A percentile compares a stretch with the other conserved stretches of the same genome.
Conservation (phyloP, 2,329 filamentous ascomycete genomes). For the Tolypocladium pustulatum region DNA sequence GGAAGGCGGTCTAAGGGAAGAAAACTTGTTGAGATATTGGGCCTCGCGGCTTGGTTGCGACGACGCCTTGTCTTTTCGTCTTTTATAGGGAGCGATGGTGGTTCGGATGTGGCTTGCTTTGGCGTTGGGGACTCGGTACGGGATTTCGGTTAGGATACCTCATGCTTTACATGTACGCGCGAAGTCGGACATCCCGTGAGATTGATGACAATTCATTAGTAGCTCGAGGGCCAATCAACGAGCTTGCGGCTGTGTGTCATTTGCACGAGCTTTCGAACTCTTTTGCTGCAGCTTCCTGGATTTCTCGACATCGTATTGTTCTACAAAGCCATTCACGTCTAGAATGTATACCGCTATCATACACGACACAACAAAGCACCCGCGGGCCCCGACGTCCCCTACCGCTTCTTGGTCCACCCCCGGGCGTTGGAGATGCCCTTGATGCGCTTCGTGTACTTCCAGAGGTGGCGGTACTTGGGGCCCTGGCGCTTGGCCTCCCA, state of each 20-base stretch:
- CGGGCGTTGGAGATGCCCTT: slow-evolving; percentile 30
- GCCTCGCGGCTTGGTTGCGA: neutral
- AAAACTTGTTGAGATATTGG: neutral
- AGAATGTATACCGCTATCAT: neutral
- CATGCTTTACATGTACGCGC: neutral
- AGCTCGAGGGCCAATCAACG: neutral
- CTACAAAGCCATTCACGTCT: neutral
- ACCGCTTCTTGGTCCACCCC: slow-evolving; percentile 31
- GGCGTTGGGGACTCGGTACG: neutral
- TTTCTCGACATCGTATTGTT: neutral
- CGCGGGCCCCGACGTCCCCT: slow-evolving; percentile 1
- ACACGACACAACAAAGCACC: neutral
- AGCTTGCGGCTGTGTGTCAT: neutral
- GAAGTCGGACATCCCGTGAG: neutral
- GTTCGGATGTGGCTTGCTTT: neutral
- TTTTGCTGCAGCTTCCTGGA: neutral
- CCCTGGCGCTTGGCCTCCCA: slow-evolving; percentile 58
- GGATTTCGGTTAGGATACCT: neutral
- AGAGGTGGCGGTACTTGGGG: slow-evolving; percentile 53
- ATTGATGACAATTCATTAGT: neutral
- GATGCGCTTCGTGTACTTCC: slow-evolving; percentile 56
- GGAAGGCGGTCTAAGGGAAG: neutral
- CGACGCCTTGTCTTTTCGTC: neutral
- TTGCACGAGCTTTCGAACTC: neutral
- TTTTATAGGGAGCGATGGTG: neutral